phyloP scores from a whole-genome alignment of 2,329 filamentous ascomycete species.

The Diplodia corticola region DNA sequence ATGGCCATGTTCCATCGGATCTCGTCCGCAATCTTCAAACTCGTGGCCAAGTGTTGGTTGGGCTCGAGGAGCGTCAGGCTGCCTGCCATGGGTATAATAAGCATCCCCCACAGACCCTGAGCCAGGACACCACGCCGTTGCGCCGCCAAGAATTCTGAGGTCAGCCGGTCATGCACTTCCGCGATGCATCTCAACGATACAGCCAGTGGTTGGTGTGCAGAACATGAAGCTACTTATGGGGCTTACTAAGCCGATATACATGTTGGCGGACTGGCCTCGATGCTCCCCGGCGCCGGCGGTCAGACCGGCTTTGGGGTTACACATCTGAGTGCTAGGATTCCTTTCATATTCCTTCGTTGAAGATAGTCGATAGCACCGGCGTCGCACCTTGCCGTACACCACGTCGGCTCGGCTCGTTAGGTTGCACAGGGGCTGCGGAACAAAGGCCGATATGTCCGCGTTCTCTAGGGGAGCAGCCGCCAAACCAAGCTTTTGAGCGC shows the following conservation, averaged over 20 bases:
- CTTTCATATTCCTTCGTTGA: neutral
- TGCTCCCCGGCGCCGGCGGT: neutral
- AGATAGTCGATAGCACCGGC: neutral
- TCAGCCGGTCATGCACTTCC: neutral
- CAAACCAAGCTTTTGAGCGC: neutral
- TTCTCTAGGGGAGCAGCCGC: neutral
- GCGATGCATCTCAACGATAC: neutral
- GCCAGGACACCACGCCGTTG: neutral
- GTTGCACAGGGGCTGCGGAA: neutral
- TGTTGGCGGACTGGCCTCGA: neutral
- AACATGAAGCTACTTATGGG: neutral
- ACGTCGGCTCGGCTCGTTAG: neutral
- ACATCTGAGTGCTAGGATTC: neutral
- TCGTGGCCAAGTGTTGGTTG: neutral
- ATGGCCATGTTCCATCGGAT: slow-evolving; percentile 5
- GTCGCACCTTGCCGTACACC: no score
- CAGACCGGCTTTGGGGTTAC: neutral
- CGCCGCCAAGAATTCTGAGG: neutral
- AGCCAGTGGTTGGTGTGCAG: neutral
- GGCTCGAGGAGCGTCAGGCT: neutral
- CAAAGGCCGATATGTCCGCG: neutral
- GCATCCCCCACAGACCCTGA: neutral
- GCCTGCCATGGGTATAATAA: neutral
- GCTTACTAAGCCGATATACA: neutral
- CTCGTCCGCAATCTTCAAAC: neutral